These are phyloP conservation scores for Chlamydomonas applanata DNA, from an alignment of 139 green algal genomes.

Conservation along the genomic window DNA sequence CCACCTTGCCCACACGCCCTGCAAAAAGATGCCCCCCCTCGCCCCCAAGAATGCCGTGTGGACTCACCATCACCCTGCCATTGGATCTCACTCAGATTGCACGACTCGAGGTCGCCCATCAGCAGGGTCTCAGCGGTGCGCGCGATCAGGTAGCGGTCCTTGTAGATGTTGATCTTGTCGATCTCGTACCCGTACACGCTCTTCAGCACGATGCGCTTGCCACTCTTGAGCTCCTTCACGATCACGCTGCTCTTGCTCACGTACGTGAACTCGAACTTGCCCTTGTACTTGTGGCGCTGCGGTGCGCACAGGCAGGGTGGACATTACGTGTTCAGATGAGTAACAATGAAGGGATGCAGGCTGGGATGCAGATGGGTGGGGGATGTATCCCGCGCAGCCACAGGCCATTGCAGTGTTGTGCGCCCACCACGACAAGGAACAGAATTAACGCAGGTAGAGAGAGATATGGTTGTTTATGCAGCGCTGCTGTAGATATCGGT, in stretches of 20 bases:
- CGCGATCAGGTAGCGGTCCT: constrained; percentile 69
- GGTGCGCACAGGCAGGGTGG: constrained; percentile 2
- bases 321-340: too few relatives aligned
- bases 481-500: too few relatives aligned
- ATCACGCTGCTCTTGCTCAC: constrained; percentile 68
- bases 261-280: constrained; percentile 84
- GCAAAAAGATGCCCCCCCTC: too few relatives aligned
- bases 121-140: constrained; percentile 73
- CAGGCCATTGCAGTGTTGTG: too few relatives aligned
- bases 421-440: too few relatives aligned
- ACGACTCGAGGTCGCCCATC: constrained; percentile 73
- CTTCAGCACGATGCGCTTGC: constrained; percentile 61
- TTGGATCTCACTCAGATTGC: constrained; percentile 69
- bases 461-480: too few relatives aligned
- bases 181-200: constrained; percentile 68
- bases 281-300: constrained; percentile 41
- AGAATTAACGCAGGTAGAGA: too few relatives aligned
- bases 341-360: too few relatives aligned
- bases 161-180: constrained; percentile 71
- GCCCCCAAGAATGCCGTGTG: too few relatives aligned
- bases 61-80: constrained; percentile 25
- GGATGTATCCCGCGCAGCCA: too few relatives aligned
- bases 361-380: too few relatives aligned
- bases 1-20: too few relatives aligned
- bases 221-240: constrained; percentile 68